A percentile compares a stretch with the other conserved stretches of the same genome.
These are phyloP conservation scores for Remersonia thermophila DNA, from an alignment of 2,329 filamentous ascomycete species.

Conservation along the genomic window DNA sequence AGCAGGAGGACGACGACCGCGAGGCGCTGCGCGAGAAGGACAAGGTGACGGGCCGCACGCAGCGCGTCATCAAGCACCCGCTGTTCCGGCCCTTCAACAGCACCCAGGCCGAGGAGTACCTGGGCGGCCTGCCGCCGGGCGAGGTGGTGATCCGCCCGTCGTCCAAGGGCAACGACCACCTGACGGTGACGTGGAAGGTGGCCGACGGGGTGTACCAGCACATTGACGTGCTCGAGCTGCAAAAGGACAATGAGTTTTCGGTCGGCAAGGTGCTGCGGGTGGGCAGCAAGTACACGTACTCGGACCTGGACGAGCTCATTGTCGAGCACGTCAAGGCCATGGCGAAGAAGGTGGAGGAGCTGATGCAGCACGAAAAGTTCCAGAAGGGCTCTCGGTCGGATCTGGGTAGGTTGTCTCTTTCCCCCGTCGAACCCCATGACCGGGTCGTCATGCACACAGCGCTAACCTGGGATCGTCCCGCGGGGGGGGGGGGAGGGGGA, in stretches of 20 bases:
- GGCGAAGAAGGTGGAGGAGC: constrained; percentile 93
- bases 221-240: constrained; percentile 89
- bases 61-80: constrained; percentile 94
- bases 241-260: constrained; percentile 94
- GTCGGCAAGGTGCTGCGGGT: constrained; percentile 79
- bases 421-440: background rate
- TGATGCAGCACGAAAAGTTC: constrained; percentile 91
- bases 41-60: constrained; percentile 69
- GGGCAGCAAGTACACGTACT: constrained; percentile 80
- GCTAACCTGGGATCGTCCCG: no score
- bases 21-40: constrained; percentile 80
- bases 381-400: constrained; percentile 68
- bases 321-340: constrained; percentile 96
- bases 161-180: constrained; percentile 87
- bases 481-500: no score
- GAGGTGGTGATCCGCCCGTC: constrained; percentile 93
- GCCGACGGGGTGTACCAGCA: constrained; percentile 94
- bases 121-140: constrained; percentile 72
- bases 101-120: constrained; percentile 82
- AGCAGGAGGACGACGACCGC: constrained; percentile 67
- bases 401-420: constrained; percentile 61
- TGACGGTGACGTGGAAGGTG: constrained; percentile 97
- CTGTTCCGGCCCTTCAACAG: constrained; percentile 91
- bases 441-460: no score
- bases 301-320: constrained; percentile 92